Percentiles rank a stretch among this genome's conserved stretches.
These are phyloP conservation scores for Fusarium temperatum DNA, from an alignment of 2,329 filamentous ascomycete species.

Conservation along the genomic window DNA sequence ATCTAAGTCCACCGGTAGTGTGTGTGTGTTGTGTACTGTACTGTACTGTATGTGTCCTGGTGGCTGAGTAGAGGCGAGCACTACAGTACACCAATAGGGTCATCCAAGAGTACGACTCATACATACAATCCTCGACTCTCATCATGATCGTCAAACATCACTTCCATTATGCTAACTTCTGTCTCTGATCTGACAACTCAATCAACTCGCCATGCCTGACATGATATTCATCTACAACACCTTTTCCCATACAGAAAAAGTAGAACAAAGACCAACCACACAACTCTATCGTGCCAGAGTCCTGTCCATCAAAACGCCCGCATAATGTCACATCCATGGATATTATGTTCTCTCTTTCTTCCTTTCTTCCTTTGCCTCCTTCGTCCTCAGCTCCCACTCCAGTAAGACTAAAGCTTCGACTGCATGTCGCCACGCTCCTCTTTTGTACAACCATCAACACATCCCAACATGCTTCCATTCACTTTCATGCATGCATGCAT, in stretches of 20 bases:
- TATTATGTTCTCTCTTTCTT: neutral
- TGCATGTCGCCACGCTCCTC: constrained; percentile 14
- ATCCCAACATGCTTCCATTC: neutral
- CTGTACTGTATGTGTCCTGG: constrained; percentile 7
- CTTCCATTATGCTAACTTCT: constrained; percentile 6
- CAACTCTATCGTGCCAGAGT: constrained; percentile 34
- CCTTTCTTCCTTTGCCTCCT: neutral
- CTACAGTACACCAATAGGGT: constrained; percentile 2
- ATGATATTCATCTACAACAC: constrained; percentile 32
- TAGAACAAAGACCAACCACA: constrained; percentile 9
- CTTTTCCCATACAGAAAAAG: constrained; percentile 21
- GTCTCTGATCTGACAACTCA: constrained; percentile 11
- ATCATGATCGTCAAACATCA: constrained; percentile 14
- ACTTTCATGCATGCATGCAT: neutral
- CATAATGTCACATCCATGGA: constrained; percentile 19
- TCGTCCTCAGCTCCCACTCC: constrained; percentile 5
- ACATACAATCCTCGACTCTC: neutral
- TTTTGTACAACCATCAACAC: constrained; percentile 12
- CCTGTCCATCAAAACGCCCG: constrained; percentile 32
- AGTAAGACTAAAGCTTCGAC: constrained; percentile 10
- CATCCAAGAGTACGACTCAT: neutral
- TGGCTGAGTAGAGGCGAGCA: constrained; percentile 24
- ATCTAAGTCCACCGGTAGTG: constrained; percentile 6
- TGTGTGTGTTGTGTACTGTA: constrained; percentile 6
- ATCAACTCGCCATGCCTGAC: constrained; percentile 10